Conservation (phyloP, 2,329 filamentous ascomycete genomes). For the Colletotrichum limetticola region DNA sequence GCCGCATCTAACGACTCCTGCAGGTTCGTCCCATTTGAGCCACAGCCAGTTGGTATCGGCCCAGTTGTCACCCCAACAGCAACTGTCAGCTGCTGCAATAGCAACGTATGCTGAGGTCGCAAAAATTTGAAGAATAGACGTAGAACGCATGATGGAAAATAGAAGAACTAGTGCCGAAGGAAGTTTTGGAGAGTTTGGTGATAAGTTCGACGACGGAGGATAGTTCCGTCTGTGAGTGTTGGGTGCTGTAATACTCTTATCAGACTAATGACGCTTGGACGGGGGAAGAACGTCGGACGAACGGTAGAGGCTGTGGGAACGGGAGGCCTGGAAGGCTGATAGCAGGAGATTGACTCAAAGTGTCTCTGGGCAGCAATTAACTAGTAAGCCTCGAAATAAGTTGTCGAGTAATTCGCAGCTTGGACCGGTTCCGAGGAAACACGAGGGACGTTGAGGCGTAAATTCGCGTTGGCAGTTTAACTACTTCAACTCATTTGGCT, state of each 20-base stretch:
- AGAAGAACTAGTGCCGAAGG: neutral
- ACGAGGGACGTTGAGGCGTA: neutral
- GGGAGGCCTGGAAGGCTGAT: neutral
- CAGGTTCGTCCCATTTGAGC: slow-evolving; percentile 10
- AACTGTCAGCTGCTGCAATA: neutral
- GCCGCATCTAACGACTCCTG: slow-evolving; percentile 5
- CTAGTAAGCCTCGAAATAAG: neutral
- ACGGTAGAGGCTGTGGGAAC: neutral
- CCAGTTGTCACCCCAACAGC: slow-evolving; percentile 6
- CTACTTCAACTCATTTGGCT: neutral
- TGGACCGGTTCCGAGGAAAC: neutral
- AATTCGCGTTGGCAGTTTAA: neutral
- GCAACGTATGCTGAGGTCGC: neutral
- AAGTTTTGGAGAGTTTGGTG: neutral
- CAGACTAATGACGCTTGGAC: neutral
- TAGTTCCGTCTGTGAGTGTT: neutral
- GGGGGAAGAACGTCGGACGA: neutral
- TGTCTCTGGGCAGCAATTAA: neutral
- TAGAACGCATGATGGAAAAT: neutral
- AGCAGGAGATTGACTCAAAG: neutral
- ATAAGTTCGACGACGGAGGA: neutral
- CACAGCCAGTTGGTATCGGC: neutral
- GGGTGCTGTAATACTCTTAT: neutral
- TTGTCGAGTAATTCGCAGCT: neutral
- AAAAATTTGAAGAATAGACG: neutral